Evolutionary conservation across 2,329 filamentous ascomycete genomes (phyloP), one percentile per base, ranked within the genome.

Genomic region (Aureobasidium sp.): DNA sequence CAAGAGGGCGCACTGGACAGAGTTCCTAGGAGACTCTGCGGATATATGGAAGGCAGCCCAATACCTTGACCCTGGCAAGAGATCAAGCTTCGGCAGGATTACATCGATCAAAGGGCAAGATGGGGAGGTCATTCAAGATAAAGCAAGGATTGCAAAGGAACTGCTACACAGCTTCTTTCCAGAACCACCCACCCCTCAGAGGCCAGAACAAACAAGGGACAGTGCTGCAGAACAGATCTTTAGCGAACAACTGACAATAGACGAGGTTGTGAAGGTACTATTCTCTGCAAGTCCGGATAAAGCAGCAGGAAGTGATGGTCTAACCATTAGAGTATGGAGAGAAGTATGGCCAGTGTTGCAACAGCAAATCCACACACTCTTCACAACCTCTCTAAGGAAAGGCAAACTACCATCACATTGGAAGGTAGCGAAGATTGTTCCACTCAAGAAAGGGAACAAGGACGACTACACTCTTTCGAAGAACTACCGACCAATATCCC

Each of bases 351-450:
- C 65, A 17, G 67, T 67, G 12, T 39, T 68, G 37, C 53, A 63
- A 15, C 58, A 70, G 35, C 50, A 66, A 45, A 66, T 70, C 57
- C 63, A 63, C 39, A 31, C 29, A 54, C 67, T 69, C 31, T 69
- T 67, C 52, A 31, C 54, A 42, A 60, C 45, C 48, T 69, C 60
- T 31, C 62, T 69, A 15, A 52, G 65, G 47, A 62, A 58, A 64
- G 62, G 65, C 56, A 66, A 67, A 56, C 65, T 67, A 45, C 64
- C 69, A 14, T 59, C 65, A 58, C 64, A 65, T 24, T 66, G 70
- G 62, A 66, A 67, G 59, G 63, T 65, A 24, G 67, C 68, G 61
- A 67, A 67, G 66, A 70, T 70, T 53, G 63, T 67, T 42, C 65
- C 67, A 37, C 65, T 71, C 24, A 66, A 66, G 22, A 68, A 71